These are phyloP conservation scores for Teratosphaeria nubilosa DNA, from an alignment of 2,329 filamentous ascomycete genomes.

Conservation along the genomic window DNA sequence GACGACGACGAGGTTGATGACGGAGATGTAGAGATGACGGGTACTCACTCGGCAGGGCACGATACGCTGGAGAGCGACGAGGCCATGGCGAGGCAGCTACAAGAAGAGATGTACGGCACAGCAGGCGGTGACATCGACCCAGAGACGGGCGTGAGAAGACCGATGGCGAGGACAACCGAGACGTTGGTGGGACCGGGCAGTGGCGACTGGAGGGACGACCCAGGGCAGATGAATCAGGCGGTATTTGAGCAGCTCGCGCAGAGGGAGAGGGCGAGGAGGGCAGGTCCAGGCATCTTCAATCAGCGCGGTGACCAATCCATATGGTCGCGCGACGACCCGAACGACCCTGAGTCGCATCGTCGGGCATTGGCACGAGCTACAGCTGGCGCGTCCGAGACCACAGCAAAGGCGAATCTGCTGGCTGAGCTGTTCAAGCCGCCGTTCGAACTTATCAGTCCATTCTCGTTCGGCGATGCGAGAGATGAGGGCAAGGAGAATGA, in stretches of 20 bases:
- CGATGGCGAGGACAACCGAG: slow-evolving; percentile 84
- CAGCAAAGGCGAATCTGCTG: slow-evolving; percentile 64
- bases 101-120: slow-evolving; percentile 75
- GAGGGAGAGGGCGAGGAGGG: slow-evolving; percentile 11
- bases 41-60: slow-evolving; percentile 12
- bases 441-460: slow-evolving; percentile 70
- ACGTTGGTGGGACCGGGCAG: slow-evolving; percentile 69
- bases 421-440: slow-evolving; percentile 90
- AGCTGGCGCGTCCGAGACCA: slow-evolving; percentile 54
- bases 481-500: slow-evolving; percentile 75
- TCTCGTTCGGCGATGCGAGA: slow-evolving; percentile 75
- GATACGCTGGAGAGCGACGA: slow-evolving; percentile 66
- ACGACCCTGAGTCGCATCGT: slow-evolving; percentile 40
- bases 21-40: slow-evolving; percentile 21
- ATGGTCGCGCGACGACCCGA: slow-evolving; percentile 45
- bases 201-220: slow-evolving; percentile 40
- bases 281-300: slow-evolving; percentile 54
- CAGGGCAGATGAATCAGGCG: slow-evolving; percentile 48
- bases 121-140: slow-evolving; percentile 29
- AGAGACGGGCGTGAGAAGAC: slow-evolving; percentile 64
- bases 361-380: slow-evolving; percentile 50
- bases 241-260: slow-evolving; percentile 56
- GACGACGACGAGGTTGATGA: slow-evolving; percentile 59
- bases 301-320: slow-evolving; percentile 48
- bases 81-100: slow-evolving; percentile 80